Evolutionary conservation across 2,329 filamentous ascomycete species (phyloP).

Genomic region (Leptosphaerulina australis): DNA sequence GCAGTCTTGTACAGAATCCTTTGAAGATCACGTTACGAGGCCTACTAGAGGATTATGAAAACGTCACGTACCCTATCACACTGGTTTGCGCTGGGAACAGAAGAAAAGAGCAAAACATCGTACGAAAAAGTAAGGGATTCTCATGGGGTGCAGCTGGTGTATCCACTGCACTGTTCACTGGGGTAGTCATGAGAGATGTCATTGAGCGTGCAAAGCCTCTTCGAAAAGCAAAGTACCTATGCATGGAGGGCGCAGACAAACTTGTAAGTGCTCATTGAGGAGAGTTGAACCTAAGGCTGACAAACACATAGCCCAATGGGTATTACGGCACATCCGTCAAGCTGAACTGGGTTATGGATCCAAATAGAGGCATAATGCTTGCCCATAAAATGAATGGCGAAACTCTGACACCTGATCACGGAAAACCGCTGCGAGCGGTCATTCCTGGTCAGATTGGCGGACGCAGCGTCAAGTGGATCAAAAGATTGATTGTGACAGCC

Average conservation of each 20-base stretch:
- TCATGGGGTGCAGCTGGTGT: conserved; percentile 90
- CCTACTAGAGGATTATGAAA: conserved; percentile 74
- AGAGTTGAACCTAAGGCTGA: conserved; percentile 16
- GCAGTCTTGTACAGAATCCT: conserved; percentile 75
- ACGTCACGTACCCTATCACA: conserved; percentile 84
- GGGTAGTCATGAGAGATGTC: conserved; percentile 75
- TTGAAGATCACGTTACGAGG: conserved; percentile 73
- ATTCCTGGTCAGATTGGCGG: conserved; percentile 93
- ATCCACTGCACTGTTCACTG: conserved; percentile 87
- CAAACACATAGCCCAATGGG: conserved; percentile 70
- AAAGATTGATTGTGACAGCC: conserved; percentile 76
- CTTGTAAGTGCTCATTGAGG: conserved; percentile 54
- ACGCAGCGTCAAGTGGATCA: conserved; percentile 91
- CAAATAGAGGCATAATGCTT: conserved; percentile 81
- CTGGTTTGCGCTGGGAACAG: conserved; percentile 91
- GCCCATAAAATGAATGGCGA: conserved; percentile 93
- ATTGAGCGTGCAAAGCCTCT: conserved; percentile 70
- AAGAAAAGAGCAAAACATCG: conserved; percentile 89
- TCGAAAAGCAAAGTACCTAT: conserved; percentile 78
- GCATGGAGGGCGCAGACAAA: conserved; percentile 89
- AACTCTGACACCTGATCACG: conserved; percentile 79
- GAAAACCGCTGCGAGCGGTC: conserved; percentile 79
- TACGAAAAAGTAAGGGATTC: conserved; percentile 90
- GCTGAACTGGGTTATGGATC: conserved; percentile 85
- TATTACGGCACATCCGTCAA: conserved; percentile 88